Percentiles rank a stretch among this genome's conserved stretches.
phyloP scores from a whole-genome alignment of 1,284 basidiomycete genomes.

The Acaromyces ingoldii region DNA sequence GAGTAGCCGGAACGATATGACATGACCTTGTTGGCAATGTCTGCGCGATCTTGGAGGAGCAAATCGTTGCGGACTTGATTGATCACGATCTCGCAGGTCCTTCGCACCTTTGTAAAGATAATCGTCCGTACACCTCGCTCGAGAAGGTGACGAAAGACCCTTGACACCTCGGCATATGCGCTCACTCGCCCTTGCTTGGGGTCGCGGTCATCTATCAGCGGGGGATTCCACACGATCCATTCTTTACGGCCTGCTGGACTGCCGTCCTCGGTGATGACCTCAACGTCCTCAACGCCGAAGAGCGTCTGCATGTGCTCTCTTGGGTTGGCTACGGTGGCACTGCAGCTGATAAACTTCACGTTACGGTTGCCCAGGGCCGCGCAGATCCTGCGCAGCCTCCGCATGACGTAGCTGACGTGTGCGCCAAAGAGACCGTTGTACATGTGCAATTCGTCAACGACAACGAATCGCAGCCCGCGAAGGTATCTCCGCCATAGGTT shows the following conservation, averaged over 20 bases:
- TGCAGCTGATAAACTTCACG: constrained; percentile 75
- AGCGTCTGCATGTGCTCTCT: constrained; percentile 40
- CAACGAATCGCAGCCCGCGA: constrained; percentile 69
- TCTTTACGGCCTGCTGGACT: constrained; percentile 74
- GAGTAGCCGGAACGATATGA: constrained; percentile 75
- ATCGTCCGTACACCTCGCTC: constrained; percentile 74
- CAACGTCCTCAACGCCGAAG: constrained; percentile 62
- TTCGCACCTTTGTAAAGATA: constrained; percentile 80
- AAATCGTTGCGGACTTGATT: constrained; percentile 70
- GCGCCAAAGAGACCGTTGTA: constrained; percentile 55
- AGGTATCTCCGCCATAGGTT: constrained; percentile 72
- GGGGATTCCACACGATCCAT: constrained; percentile 57
- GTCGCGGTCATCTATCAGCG: constrained; percentile 61
- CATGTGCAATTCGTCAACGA: constrained; percentile 78
- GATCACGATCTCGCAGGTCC: constrained; percentile 77
- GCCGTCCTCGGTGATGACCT: constrained; percentile 73
- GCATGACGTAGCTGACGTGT: constrained; percentile 42
- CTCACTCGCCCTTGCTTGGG: constrained; percentile 62
- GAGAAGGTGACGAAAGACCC: constrained; percentile 74
- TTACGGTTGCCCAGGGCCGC: constrained; percentile 74
- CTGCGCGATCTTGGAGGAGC: constrained; percentile 67
- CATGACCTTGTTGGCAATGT: constrained; percentile 72
- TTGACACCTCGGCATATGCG: constrained; percentile 67
- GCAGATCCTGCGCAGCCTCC: constrained; percentile 67
- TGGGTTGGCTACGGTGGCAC: constrained; percentile 79